These are phyloP conservation scores for Pugionium dolabratum DNA, from an alignment of 345 rosid genomes.

Conservation along the genomic window DNA sequence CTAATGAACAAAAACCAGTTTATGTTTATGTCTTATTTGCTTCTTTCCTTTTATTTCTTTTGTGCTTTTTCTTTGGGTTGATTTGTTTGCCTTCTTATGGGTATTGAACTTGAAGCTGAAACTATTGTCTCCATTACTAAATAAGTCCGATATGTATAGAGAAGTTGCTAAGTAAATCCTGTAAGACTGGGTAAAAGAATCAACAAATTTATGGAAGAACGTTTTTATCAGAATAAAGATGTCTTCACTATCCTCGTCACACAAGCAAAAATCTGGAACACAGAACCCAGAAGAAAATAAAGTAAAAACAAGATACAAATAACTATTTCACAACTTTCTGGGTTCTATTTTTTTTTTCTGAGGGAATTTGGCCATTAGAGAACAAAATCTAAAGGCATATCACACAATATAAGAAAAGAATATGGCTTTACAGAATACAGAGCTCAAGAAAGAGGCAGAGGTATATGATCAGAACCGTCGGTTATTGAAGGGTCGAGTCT, in stretches of 20 bases:
- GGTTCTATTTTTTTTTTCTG: constrained; percentile 12
- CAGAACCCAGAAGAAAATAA: constrained; percentile 5
- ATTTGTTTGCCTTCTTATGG: background rate
- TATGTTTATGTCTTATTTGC: constrained; percentile 8
- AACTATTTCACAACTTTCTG: constrained; percentile 25
- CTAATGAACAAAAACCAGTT: background rate
- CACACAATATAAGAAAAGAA: constrained; percentile 11
- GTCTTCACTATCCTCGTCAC: constrained; percentile 33
- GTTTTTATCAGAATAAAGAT: constrained; percentile 19
- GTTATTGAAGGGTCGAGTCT: constrained; percentile 38
- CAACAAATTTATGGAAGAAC: constrained; percentile 27
- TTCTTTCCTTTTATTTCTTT: background rate
- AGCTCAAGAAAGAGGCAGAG: constrained; percentile 26
- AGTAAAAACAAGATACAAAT: constrained; percentile 13
- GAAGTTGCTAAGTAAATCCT: background rate
- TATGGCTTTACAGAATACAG: constrained; percentile 32
- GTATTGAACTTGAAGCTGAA: constrained; percentile 22
- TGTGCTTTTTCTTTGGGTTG: constrained; percentile 1
- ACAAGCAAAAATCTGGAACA: constrained; percentile 6
- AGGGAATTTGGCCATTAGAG: constrained; percentile 22
- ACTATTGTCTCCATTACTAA: constrained; percentile 2
- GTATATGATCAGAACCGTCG: constrained; percentile 28
- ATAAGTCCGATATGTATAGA: background rate
- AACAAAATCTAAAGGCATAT: constrained; percentile 35
- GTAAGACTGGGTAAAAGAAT: constrained; percentile 26